Conservation (phyloP, 2,329 filamentous ascomycete genomes). For the Colletotrichum salicis region DNA sequence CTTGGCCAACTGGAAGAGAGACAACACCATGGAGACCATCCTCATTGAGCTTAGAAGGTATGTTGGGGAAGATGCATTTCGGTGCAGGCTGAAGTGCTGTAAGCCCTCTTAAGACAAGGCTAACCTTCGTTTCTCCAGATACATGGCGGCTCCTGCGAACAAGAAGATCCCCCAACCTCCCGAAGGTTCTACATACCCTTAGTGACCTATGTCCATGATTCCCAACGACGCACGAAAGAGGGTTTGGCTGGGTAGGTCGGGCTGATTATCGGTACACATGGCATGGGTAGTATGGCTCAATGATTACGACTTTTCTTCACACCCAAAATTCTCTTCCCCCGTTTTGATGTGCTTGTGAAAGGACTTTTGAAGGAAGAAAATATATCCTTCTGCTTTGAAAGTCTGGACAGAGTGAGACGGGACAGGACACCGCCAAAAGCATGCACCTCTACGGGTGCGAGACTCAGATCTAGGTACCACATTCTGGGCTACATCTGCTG, state of each 20-base stretch:
- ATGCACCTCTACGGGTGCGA: not conserved
- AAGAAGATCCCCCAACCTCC: slow-evolving; percentile 96
- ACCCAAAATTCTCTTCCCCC: not conserved
- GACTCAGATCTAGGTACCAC: not conserved
- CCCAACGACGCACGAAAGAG: slow-evolving; percentile 12
- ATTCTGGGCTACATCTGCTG: not conserved
- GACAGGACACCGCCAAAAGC: not conserved
- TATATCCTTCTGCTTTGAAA: not conserved
- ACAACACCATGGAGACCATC: slow-evolving; percentile 95
- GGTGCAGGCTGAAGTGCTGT: not conserved
- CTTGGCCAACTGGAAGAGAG: slow-evolving; percentile 88
- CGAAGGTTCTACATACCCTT: slow-evolving; percentile 73
- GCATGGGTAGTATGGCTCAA: slow-evolving; percentile 32
- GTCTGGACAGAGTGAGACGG: not conserved
- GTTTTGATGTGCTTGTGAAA: not conserved
- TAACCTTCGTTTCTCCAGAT: slow-evolving; percentile 62
- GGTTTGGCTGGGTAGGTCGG: slow-evolving; percentile 7
- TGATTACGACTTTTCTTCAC: slow-evolving; percentile 27
- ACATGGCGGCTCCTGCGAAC: slow-evolving; percentile 90
- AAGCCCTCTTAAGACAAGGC: not conserved
- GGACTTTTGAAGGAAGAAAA: not conserved
- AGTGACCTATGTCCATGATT: slow-evolving; percentile 26
- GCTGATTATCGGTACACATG: slow-evolving; percentile 21
- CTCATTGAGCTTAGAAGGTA: slow-evolving; percentile 86
- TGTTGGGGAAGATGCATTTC: slow-evolving; percentile 37